These are phyloP conservation scores for Kockovaella imperatae DNA, from an alignment of 768 basidiomycete species.

Conservation along the genomic window DNA sequence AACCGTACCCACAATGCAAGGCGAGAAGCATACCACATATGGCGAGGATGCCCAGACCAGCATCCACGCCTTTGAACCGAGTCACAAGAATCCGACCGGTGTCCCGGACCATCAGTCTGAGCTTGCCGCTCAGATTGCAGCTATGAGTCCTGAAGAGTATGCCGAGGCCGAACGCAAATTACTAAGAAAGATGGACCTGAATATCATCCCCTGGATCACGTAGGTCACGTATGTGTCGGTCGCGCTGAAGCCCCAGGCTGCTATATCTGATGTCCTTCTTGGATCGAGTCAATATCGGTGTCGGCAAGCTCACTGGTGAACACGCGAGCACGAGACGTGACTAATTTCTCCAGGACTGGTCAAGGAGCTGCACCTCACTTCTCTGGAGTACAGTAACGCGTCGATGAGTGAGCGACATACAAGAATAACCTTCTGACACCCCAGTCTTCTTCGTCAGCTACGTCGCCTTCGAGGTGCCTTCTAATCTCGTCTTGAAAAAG, in stretches of 20 bases:
- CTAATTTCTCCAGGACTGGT: slow-evolving; percentile 15
- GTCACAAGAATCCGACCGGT: slow-evolving; percentile 3
- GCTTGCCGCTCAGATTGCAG: slow-evolving; percentile 22
- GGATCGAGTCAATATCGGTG: slow-evolving; percentile 42
- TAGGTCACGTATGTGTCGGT: slow-evolving; percentile 11
- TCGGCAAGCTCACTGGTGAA: slow-evolving; percentile 33
- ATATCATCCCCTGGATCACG: slow-evolving; percentile 44
- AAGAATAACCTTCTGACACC: too few relatives aligned
- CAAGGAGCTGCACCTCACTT: slow-evolving; percentile 28
- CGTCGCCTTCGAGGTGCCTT: slow-evolving; percentile 41
- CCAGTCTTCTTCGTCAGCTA: slow-evolving; percentile 43
- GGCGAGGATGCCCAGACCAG: too few relatives aligned
- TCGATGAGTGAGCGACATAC: slow-evolving; percentile 39
- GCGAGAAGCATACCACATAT: too few relatives aligned
- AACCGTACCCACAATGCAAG: too few relatives aligned
- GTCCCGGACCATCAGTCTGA: slow-evolving; percentile 24
- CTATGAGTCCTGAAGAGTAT: slow-evolving; percentile 35
- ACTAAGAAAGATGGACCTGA: slow-evolving; percentile 35
- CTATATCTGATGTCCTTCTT: slow-evolving; percentile 43
- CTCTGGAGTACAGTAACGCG: slow-evolving; percentile 36
- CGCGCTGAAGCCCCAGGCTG: slow-evolving; percentile 17
- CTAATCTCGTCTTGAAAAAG: slow-evolving; percentile 40
- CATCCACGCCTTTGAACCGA: too few relatives aligned
- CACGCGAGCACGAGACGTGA: background rate
- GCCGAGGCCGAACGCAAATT: slow-evolving; percentile 27